phyloP scores from a whole-genome alignment of 2,329 filamentous ascomycete species.

The Nothophaeocryptopus gaeumannii region DNA sequence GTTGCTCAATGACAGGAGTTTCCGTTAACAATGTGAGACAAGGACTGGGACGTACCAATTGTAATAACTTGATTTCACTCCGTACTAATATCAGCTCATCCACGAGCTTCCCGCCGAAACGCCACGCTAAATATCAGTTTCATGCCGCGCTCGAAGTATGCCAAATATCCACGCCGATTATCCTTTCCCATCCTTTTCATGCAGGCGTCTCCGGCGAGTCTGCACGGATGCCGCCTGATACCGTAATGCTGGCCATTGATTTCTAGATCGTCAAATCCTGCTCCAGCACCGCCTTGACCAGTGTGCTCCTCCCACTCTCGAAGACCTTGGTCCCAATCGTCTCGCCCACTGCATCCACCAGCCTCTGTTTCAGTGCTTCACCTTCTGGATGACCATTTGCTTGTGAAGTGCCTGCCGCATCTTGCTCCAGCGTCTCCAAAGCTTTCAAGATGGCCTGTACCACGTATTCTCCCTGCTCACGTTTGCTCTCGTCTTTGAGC shows the following conservation, averaged over 20 bases:
- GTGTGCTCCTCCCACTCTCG: conserved; percentile 36
- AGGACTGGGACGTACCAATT: too few species aligned
- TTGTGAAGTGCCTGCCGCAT: conserved; percentile 31
- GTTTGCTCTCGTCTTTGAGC: conserved; percentile 53
- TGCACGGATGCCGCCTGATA: too few species aligned
- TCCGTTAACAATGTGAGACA: too few species aligned
- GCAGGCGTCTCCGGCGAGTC: too few species aligned
- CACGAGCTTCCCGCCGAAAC: background rate
- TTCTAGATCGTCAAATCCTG: conserved; percentile 29
- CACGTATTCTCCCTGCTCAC: conserved; percentile 60
- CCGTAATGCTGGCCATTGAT: too few species aligned
- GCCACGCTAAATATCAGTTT: conserved; percentile 8
- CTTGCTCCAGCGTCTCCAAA: conserved; percentile 53
- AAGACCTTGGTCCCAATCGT: conserved; percentile 42
- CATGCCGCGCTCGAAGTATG: background rate
- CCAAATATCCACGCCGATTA: conserved; percentile 2
- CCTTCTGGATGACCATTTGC: conserved; percentile 43
- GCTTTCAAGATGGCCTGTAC: conserved; percentile 56
- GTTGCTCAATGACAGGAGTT: too few species aligned
- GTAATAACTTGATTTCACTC: too few species aligned
- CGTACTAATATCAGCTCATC: too few species aligned
- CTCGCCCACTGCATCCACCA: conserved; percentile 46
- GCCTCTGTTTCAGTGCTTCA: conserved; percentile 39
- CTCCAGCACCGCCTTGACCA: conserved; percentile 41
- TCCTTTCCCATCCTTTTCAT: too few species aligned